Evolutionary conservation across 2,329 filamentous ascomycete genomes (phyloP), one percentile per base, ranked within the genome.

Genomic region (Rachicladosporium sp.): DNA sequence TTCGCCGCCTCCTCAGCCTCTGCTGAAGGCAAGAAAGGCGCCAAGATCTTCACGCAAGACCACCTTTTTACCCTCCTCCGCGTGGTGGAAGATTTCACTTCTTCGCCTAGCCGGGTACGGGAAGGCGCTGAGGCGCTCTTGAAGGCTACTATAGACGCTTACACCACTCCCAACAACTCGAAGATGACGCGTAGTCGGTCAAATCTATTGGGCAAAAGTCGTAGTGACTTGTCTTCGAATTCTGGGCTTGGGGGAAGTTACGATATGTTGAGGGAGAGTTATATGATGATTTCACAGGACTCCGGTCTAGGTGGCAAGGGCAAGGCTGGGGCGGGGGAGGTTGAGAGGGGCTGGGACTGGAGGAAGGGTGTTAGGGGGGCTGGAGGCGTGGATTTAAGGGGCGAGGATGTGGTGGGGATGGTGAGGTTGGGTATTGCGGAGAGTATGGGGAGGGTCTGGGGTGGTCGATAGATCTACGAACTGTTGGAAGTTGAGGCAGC

Each of bases 291-390:
- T 37, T 53, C 48, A 33, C 45, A 52, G 8, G 23, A 27, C 23
- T 27, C 23, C 4, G 8, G 23, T 27, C 23, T 27, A 27, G 23
- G 23, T 7, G 23, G 23, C 23, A 27, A 3, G 8, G 45, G 41
- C 15, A 46, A 46, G 29, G 49, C 50, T 23, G 44, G 46, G 12
- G 50, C 40, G 41, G 55, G 46, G 44, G 48, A 37, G 43, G 49
- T 41, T 45, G 36, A 45, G 52, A 46, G 52, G 38, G 76, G 76
- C 9, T 87, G 82, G 83, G 82, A 78, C 66, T 93, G 81, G 79
- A 67, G 76, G 54, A 50, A 45, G 31, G 54, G 54, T 11, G 38
- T 55, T 9, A 65, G 63, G 6, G 70, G 68, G 2, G 64, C 84
- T 34, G 57, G 65, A 7, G 70, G 73, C 23, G 69, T 67, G 8